Percentiles rank a stretch among this genome's conserved stretches.
These are phyloP conservation scores for Falciphora oryzae DNA, from an alignment of 2,329 filamentous ascomycete genomes.

Conservation along the genomic window DNA sequence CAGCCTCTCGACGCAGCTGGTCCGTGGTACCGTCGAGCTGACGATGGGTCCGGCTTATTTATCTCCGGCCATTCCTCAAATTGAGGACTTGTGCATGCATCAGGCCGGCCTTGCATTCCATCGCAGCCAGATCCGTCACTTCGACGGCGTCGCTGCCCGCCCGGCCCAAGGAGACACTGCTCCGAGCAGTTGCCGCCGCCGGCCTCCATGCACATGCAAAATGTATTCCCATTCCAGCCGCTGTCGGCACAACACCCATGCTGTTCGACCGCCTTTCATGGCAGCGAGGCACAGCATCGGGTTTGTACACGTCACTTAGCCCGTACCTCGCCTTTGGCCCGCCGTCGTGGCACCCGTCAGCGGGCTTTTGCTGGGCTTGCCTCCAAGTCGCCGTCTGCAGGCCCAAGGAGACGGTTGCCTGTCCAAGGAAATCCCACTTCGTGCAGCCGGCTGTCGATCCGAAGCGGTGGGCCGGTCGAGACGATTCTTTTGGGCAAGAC, in stretches of 20 bases:
- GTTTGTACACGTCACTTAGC: neutral
- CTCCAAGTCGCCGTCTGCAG: neutral
- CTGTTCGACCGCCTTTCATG: too few species aligned
- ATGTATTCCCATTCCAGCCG: neutral
- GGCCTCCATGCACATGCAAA: neutral
- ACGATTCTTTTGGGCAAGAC: neutral
- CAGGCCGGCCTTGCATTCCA: neutral
- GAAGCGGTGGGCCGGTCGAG: neutral
- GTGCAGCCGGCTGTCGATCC: neutral
- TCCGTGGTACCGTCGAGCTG: too few species aligned
- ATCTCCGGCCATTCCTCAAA: neutral
- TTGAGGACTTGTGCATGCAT: neutral
- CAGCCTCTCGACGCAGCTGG: neutral
- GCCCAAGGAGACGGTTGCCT: neutral
- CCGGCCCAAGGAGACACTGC: neutral
- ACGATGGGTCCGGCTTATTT: neutral
- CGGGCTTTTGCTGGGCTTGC: neutral
- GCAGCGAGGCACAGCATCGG: neutral
- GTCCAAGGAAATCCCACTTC: too few species aligned
- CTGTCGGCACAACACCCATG: too few species aligned
- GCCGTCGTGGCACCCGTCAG: neutral
- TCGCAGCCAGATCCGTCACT: too few species aligned
- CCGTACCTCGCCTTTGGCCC: neutral
- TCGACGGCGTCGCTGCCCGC: too few species aligned
- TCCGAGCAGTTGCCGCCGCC: neutral